phyloP scores from a whole-genome alignment of 1,284 basidiomycete genomes.

The Cystobasidium pallidum region DNA sequence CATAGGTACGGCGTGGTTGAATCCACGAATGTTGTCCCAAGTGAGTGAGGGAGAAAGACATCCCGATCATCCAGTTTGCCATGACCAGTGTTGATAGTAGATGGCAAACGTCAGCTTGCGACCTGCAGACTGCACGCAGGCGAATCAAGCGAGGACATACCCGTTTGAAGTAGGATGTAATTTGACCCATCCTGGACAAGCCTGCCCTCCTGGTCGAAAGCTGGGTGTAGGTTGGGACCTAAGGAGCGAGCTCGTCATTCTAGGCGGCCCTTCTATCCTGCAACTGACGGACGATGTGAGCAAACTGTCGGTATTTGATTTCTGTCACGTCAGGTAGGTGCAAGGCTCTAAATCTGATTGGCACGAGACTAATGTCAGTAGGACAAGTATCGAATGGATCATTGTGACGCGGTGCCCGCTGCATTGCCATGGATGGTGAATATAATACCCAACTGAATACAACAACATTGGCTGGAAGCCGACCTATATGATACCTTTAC shows the following conservation, averaged over 20 bases:
- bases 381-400: too few relatives aligned
- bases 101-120: not conserved
- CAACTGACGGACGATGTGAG: not conserved
- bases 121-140: not conserved
- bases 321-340: too few relatives aligned
- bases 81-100: not conserved
- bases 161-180: slow-evolving; percentile 33
- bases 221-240: not conserved
- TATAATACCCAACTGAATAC: not conserved
- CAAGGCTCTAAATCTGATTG: too few relatives aligned
- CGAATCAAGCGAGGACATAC: slow-evolving; percentile 9
- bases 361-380: too few relatives aligned
- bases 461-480: not conserved
- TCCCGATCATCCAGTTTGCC: not conserved
- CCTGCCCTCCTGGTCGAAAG: not conserved
- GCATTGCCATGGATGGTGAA: too few relatives aligned
- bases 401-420: not conserved
- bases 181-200: slow-evolving; percentile 13
- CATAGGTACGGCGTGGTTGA: not conserved
- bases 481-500: not conserved
- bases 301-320: not conserved
- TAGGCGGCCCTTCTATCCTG: not conserved
- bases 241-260: not conserved
- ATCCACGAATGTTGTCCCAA: not conserved
- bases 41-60: too few relatives aligned